Conservation (phyloP, 2,329 filamentous ascomycete genomes). For the Botrytis deweyae region DNA sequence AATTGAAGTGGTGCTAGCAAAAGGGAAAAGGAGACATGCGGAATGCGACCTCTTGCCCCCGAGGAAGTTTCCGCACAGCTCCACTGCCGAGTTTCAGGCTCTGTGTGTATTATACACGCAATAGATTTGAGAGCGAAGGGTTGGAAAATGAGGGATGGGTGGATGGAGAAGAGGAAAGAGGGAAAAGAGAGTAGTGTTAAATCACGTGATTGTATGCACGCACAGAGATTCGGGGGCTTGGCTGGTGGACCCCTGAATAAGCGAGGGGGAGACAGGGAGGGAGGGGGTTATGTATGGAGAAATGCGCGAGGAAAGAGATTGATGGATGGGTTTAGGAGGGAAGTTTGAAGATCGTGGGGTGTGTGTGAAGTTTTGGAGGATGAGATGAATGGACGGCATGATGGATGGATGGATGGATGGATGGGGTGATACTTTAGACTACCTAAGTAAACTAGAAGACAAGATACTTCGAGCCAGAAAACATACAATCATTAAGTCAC, state of each 20-base stretch:
- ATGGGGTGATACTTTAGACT: not conserved
- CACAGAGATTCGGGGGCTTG: not conserved
- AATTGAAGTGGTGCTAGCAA: no score
- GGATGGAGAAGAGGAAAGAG: no score
- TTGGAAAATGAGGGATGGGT: no score
- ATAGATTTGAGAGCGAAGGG: no score
- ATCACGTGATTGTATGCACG: not conserved
- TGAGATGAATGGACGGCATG: no score
- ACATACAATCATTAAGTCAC: not conserved
- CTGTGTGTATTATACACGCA: no score
- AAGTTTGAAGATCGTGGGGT: not conserved
- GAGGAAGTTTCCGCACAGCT: no score
- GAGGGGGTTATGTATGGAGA: accelerated
- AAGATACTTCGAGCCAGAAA: accelerated
- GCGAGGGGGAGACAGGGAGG: not conserved
- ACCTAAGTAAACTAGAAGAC: not conserved
- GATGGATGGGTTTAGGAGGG: not conserved
- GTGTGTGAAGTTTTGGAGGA: not conserved
- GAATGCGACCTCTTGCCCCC: no score
- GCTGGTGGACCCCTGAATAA: not conserved
- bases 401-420: no score
- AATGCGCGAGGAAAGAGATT: not conserved
- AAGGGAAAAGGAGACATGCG: no score
- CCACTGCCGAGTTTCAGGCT: no score
- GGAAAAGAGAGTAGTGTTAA: not conserved